These are phyloP conservation scores for Saccharomyces hybrid DNA, from an alignment of 1,139 yeast genomes.

Conservation along the genomic window DNA sequence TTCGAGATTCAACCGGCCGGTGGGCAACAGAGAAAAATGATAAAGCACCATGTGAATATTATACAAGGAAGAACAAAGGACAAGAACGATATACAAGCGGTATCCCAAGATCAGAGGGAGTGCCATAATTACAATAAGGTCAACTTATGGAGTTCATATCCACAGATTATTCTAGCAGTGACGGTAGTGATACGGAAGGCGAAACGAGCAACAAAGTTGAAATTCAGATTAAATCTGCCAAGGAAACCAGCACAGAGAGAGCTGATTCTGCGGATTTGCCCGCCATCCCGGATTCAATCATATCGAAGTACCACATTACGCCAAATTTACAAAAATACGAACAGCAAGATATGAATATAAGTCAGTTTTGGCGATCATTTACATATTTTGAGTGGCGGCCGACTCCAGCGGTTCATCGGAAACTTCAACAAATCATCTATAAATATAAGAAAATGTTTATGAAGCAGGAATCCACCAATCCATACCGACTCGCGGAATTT, in stretches of 20 bases:
- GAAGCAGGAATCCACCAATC: neutral
- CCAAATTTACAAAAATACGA: constrained; percentile 8
- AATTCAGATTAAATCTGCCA: neutral
- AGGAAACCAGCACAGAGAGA: neutral
- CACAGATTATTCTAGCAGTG: constrained; percentile 11
- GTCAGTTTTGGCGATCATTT: constrained; percentile 8
- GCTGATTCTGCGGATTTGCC: constrained; percentile 3
- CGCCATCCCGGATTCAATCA: constrained; percentile 11
- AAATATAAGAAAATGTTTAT: constrained; percentile 7
- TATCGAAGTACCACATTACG: constrained; percentile 14
- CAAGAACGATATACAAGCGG: neutral
- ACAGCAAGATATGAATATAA: constrained; percentile 4
- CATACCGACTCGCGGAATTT: constrained; percentile 7
- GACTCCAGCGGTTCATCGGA: constrained; percentile 8
- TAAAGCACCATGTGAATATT: neutral
- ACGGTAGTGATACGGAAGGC: constrained; percentile 10
- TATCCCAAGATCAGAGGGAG: too few species aligned
- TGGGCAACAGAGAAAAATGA: neutral
- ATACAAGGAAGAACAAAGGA: neutral
- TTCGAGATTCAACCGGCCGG: neutral
- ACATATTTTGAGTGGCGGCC: constrained; percentile 18
- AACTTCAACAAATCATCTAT: constrained; percentile 8
- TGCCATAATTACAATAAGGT: too few species aligned
- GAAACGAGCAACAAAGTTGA: neutral
- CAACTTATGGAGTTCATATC: constrained; percentile 11